These are phyloP conservation scores for Colletotrichum destructivum DNA, from an alignment of 2,329 filamentous ascomycete species.

Conservation along the genomic window DNA sequence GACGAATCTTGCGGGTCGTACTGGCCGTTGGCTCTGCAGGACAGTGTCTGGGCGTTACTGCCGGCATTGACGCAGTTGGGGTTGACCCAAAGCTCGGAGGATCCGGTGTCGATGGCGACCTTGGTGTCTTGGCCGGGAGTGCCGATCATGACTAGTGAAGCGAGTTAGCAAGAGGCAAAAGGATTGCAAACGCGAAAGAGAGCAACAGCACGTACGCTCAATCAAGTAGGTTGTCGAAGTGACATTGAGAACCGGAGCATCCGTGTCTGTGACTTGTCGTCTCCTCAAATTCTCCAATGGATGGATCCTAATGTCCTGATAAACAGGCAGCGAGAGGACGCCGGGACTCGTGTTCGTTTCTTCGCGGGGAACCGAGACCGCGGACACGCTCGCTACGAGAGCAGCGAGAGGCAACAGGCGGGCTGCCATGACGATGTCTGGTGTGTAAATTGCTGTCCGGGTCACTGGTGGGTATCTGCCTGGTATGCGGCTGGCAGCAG, in stretches of 20 bases:
- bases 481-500: background rate
- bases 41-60: constrained; percentile 49
- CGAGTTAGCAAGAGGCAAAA: background rate
- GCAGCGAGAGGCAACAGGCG: constrained; percentile 24
- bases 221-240: constrained; percentile 44
- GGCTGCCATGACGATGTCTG: constrained; percentile 20
- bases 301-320: constrained; percentile 40
- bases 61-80: constrained; percentile 61
- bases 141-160: constrained; percentile 47
- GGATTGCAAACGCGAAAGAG: no score
- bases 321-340: constrained; percentile 41
- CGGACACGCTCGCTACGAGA: constrained; percentile 30
- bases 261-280: constrained; percentile 37
- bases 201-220: constrained; percentile 28
- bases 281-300: constrained; percentile 39
- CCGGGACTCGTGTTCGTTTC: constrained; percentile 29
- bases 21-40: constrained; percentile 59
- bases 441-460: background rate
- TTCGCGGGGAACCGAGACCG: constrained; percentile 18
- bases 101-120: constrained; percentile 67
- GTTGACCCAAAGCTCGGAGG: constrained; percentile 70
- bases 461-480: background rate
- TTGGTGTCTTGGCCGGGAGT: constrained; percentile 59
- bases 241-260: constrained; percentile 39
- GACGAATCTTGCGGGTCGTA: constrained; percentile 53